Conservation (phyloP, 371 early-diverging fungal species). For the Neoconidiobolus thromboides region DNA sequence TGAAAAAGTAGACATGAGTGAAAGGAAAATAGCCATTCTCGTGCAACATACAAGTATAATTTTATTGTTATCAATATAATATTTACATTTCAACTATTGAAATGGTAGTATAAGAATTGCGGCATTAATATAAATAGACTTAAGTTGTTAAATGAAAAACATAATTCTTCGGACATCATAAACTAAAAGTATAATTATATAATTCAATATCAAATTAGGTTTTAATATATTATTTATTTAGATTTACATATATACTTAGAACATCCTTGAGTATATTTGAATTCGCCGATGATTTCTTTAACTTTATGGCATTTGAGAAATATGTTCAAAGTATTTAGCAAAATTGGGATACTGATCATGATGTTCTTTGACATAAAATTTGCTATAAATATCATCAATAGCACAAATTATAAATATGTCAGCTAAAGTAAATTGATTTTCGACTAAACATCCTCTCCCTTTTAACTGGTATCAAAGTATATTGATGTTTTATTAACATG, state of each 20-base stretch:
- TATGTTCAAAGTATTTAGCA: conserved; percentile 27
- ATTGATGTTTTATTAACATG: conserved; percentile 33
- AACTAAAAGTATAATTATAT: too few relatives aligned
- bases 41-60: too few relatives aligned
- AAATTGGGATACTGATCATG: conserved; percentile 64
- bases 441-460: conserved; percentile 73
- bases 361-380: conserved; percentile 9
- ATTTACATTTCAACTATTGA: too few relatives aligned
- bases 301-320: not conserved
- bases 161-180: too few relatives aligned
- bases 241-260: not conserved
- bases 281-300: not conserved
- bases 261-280: not conserved
- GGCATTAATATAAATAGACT: too few relatives aligned
- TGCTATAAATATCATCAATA: conserved; percentile 1
- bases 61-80: too few relatives aligned
- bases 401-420: conserved; percentile 29
- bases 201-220: too few relatives aligned
- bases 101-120: too few relatives aligned
- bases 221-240: too few relatives aligned
- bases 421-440: conserved; percentile 74
- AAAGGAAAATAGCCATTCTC: too few relatives aligned
- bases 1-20: too few relatives aligned
- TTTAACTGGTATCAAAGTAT: conserved; percentile 50
- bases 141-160: too few relatives aligned